Conservation (phyloP, 1,284 basidiomycete genomes). For the Moesziomyces globuligerus region DNA sequence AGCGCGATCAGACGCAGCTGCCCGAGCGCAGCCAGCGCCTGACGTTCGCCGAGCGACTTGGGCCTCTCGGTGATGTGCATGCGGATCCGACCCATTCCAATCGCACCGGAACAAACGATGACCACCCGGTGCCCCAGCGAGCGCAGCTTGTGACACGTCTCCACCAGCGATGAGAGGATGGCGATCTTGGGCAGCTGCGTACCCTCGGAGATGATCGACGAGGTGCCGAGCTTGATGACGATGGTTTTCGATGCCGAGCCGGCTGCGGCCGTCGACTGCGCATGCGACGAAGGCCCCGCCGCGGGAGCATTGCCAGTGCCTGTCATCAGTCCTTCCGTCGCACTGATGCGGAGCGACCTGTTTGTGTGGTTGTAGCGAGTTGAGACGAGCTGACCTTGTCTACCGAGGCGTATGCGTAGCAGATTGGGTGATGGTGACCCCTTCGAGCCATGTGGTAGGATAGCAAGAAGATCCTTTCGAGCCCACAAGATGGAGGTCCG, state of each 20-base stretch:
- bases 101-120: conserved; percentile 94
- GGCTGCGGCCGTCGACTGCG: background rate
- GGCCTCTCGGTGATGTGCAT: conserved; percentile 86
- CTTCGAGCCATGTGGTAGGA: too few species aligned
- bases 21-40: conserved; percentile 95
- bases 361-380: too few species aligned
- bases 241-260: conserved; percentile 49
- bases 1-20: conserved; percentile 94
- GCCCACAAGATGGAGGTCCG: conserved; percentile 7
- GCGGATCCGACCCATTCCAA: conserved; percentile 89
- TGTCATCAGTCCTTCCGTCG: conserved; percentile 6
- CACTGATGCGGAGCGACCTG: too few species aligned
- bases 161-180: conserved; percentile 88
- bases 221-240: conserved; percentile 67
- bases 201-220: conserved; percentile 61
- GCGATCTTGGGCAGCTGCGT: conserved; percentile 78
- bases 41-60: conserved; percentile 87
- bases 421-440: too few species aligned
- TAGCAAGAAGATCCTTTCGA: conserved; percentile 19
- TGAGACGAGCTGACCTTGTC: too few species aligned
- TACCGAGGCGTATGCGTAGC: too few species aligned
- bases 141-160: conserved; percentile 84
- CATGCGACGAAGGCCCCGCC: conserved; percentile 1
- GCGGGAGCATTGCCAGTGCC: conserved; percentile 2
- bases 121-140: conserved; percentile 89